phyloP scores from a whole-genome alignment of 768 basidiomycete species.

The Kwoniella heveanensis region DNA sequence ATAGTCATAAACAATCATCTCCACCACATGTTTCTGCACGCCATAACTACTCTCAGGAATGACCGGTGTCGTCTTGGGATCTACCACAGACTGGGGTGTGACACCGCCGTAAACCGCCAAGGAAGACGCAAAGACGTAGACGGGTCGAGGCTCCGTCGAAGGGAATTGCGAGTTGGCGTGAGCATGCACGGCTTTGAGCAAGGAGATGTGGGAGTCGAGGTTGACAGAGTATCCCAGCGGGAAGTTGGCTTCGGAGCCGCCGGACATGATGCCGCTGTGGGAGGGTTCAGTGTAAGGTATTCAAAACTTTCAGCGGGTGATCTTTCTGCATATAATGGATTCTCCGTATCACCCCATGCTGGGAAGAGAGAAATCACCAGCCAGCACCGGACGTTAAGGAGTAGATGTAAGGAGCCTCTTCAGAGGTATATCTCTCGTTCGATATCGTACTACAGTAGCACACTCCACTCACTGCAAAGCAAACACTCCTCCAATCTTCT shows the following conservation, averaged over 20 bases:
- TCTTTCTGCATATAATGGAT: too few relatives aligned
- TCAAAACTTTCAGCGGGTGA: background rate
- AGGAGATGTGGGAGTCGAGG: conserved; percentile 52
- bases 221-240: conserved; percentile 60
- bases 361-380: too few relatives aligned
- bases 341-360: too few relatives aligned
- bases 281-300: background rate
- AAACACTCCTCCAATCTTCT: conserved; percentile 43
- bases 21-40: conserved; percentile 52
- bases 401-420: too few relatives aligned
- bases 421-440: too few relatives aligned
- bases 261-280: conserved; percentile 64
- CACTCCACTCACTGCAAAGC: conserved; percentile 48
- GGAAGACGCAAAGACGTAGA: conserved; percentile 53
- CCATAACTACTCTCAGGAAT: conserved; percentile 55
- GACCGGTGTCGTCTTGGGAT: conserved; percentile 54
- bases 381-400: background rate
- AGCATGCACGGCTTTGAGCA: conserved; percentile 41
- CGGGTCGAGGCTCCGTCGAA: conserved; percentile 33
- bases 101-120: conserved; percentile 55
- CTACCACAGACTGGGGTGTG: conserved; percentile 49
- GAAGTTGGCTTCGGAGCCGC: conserved; percentile 66
- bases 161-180: conserved; percentile 37
- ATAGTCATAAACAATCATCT: conserved; percentile 56
- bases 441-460: too few relatives aligned